Conservation (phyloP, 2,329 filamentous ascomycete species). For the Exophiala sp. region DNA sequence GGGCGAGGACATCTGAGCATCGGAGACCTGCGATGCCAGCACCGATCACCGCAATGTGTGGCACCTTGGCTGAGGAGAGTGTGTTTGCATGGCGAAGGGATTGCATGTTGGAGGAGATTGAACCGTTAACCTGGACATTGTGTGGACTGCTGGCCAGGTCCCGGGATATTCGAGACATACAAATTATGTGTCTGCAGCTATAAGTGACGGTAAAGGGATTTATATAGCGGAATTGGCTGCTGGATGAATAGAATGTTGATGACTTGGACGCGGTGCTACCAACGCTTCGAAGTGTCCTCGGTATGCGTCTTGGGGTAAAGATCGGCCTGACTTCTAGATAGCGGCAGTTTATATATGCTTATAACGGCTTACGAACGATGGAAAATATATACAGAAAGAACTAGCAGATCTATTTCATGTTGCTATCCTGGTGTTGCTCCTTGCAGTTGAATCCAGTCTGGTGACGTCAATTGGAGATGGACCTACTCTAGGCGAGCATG, state of each 20-base stretch:
- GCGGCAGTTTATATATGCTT: conserved; percentile 2
- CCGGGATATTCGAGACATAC: conserved; percentile 23
- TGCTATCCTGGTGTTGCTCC: no score
- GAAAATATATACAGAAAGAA: background rate
- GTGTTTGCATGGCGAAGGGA: conserved; percentile 10
- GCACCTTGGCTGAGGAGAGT: conserved; percentile 37
- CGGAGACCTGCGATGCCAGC: conserved; percentile 59
- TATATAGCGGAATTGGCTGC: background rate
- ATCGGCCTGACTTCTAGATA: background rate
- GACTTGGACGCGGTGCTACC: background rate
- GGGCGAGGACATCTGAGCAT: conserved; percentile 56
- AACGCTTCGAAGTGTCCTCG: no score
- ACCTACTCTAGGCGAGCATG: background rate
- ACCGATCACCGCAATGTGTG: conserved; percentile 57
- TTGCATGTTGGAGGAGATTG: conserved; percentile 5
- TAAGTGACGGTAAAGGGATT: background rate
- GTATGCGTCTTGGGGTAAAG: no score
- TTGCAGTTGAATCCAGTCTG: no score
- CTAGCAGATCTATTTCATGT: no score
- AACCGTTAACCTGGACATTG: conserved; percentile 3
- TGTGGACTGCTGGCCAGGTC: conserved; percentile 20
- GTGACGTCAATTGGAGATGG: background rate
- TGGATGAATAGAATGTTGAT: background rate
- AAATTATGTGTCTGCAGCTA: background rate
- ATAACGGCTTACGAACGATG: background rate